Conservation (phyloP, 176 grass and related monocot genomes). For the Oryza brachyantha region DNA sequence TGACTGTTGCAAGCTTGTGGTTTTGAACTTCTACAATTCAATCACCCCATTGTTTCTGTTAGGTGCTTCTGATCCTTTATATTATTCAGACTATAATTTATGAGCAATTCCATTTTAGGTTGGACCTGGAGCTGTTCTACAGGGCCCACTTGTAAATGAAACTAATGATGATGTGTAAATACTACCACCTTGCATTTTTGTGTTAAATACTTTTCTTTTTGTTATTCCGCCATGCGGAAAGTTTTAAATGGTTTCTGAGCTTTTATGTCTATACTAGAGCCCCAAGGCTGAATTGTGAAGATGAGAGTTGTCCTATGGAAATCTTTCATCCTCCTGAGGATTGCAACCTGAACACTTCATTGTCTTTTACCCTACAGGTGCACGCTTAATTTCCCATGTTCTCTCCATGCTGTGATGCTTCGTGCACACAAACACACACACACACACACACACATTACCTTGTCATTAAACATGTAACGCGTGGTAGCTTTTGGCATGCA, state of each 20-base stretch:
- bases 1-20: neutral
- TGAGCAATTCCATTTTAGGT: slow-evolving; percentile 52
- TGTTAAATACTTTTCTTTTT: slow-evolving; percentile 23
- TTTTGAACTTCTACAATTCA: neutral
- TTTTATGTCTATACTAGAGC: slow-evolving; percentile 55
- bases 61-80: slow-evolving; percentile 1
- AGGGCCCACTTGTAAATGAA: slow-evolving; percentile 76
- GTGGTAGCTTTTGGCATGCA: slow-evolving; percentile 35
- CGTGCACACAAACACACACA: neutral
- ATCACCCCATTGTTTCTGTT: slow-evolving; percentile 13
- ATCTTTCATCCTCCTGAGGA: slow-evolving; percentile 94
- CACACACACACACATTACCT: neutral
- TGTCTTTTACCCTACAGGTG: slow-evolving; percentile 97
- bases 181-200: slow-evolving; percentile 18
- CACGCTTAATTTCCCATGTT: slow-evolving; percentile 8
- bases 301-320: slow-evolving; percentile 79
- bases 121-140: slow-evolving; percentile 87
- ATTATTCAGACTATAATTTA: slow-evolving; percentile 5
- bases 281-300: slow-evolving; percentile 85
- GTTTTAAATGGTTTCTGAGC: slow-evolving; percentile 18
- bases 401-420: slow-evolving; percentile 20
- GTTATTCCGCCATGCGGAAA: slow-evolving; percentile 13
- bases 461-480: slow-evolving; percentile 24
- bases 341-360: slow-evolving; percentile 92
- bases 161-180: slow-evolving; percentile 73